A percentile compares a stretch with the other conserved stretches of the same genome.
phyloP scores from a whole-genome alignment of 2,329 filamentous ascomycete genomes.

The Colletotrichum sp. region DNA sequence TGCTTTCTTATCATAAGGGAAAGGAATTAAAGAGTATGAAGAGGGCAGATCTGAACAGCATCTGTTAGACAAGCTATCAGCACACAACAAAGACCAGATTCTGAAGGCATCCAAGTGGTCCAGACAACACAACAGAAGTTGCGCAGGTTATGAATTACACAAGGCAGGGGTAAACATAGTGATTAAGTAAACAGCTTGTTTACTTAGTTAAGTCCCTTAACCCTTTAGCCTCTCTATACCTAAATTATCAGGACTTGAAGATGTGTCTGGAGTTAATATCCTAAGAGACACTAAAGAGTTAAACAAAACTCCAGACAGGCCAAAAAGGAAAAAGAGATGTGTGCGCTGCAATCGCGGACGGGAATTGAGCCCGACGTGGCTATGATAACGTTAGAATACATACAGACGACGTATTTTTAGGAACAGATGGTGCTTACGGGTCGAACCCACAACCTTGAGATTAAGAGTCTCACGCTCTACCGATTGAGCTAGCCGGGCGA shows the following conservation, averaged over 20 bases:
- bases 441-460: constrained; percentile 64
- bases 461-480: constrained; percentile 78
- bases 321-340: background rate
- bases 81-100: background rate
- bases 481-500: constrained; percentile 69
- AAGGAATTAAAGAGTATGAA: background rate
- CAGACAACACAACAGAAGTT: background rate
- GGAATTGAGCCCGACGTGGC: constrained; percentile 19
- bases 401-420: background rate
- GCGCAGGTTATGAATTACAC: background rate
- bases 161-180: background rate
- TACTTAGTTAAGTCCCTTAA: background rate
- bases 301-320: background rate
- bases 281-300: background rate
- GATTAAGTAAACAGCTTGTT: background rate
- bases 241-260: background rate
- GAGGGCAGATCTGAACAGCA: background rate
- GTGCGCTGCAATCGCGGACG: constrained; percentile 1
- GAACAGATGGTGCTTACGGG: background rate
- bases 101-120: background rate
- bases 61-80: background rate
- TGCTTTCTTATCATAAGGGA: background rate
- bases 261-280: background rate
- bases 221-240: background rate
- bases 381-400: background rate